Conservation (phyloP, 2,329 filamentous ascomycete genomes). For the Fusarium fujikuroi region DNA sequence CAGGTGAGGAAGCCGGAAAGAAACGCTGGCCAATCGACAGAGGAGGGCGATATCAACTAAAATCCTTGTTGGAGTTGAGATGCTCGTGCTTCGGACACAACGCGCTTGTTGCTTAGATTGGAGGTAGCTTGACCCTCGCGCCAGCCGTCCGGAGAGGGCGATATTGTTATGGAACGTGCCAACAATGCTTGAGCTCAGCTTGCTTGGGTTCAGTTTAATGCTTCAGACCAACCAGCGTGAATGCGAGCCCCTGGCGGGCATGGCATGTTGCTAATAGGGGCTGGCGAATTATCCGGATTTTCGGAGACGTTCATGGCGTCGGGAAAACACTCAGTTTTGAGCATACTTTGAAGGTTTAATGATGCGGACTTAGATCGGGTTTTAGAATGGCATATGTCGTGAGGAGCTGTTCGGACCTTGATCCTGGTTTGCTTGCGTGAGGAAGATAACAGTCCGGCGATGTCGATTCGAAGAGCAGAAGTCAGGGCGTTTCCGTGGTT, state of each 20-base stretch:
- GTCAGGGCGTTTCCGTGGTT: constrained; percentile 10
- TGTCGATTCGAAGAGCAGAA: constrained; percentile 14
- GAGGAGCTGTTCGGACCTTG: constrained; percentile 32
- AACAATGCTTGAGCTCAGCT: constrained; percentile 20
- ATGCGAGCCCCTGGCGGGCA: constrained; percentile 22
- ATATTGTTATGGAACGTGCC: constrained; percentile 42
- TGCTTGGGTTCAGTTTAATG: constrained; percentile 8
- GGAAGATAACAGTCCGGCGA: constrained; percentile 1
- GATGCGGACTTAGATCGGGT: constrained; percentile 33
- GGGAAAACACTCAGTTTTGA: constrained; percentile 12
- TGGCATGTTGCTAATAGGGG: constrained; percentile 12
- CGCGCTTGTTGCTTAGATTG: constrained; percentile 27
- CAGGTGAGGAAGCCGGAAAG: constrained; percentile 25
- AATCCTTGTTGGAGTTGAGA: constrained; percentile 26
- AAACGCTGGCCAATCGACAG: constrained; percentile 39
- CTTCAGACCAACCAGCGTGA: constrained; percentile 10
- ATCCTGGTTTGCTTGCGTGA: constrained; percentile 32
- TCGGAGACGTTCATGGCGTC: constrained; percentile 19
- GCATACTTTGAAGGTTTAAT: background rate
- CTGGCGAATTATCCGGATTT: constrained; percentile 22
- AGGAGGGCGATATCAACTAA: constrained; percentile 30
- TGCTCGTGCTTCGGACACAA: constrained; percentile 19
- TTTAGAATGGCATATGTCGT: constrained; percentile 32
- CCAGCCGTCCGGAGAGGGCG: constrained; percentile 37
- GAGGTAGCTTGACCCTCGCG: constrained; percentile 32